Percentiles rank a stretch among this genome's conserved stretches.
phyloP scores from a whole-genome alignment of 2,329 filamentous ascomycete species.

The Lasiodiplodia citricola region DNA sequence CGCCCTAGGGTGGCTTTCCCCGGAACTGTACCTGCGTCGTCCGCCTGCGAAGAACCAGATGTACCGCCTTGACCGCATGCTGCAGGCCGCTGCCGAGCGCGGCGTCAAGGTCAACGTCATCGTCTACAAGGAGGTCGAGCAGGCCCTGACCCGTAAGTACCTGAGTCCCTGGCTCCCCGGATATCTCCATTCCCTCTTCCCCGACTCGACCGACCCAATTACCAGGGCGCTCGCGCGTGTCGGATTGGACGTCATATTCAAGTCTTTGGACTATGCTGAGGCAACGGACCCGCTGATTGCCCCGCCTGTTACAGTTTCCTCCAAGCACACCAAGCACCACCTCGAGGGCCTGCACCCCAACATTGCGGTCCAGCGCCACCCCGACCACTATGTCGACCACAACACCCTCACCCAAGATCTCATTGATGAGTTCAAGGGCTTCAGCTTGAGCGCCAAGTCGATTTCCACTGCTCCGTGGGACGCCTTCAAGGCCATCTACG shows the following conservation, averaged over 20 bases:
- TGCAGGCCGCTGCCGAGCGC: constrained; percentile 79
- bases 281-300: constrained; percentile 51
- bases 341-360: constrained; percentile 81
- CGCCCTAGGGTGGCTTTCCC: constrained; percentile 75
- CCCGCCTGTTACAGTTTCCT: constrained; percentile 60
- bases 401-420: constrained; percentile 68
- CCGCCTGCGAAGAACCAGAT: constrained; percentile 81
- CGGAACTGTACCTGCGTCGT: constrained; percentile 84
- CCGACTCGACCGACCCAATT: constrained; percentile 46
- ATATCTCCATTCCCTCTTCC: constrained; percentile 52
- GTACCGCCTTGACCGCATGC: constrained; percentile 83
- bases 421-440: constrained; percentile 60
- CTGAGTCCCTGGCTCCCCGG: constrained; percentile 48
- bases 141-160: constrained; percentile 76
- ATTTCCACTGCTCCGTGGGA: constrained; percentile 72
- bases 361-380: constrained; percentile 87
- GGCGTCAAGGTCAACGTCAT: constrained; percentile 86
- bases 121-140: constrained; percentile 85
- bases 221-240: constrained; percentile 48
- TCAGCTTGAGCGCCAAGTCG: constrained; percentile 60
- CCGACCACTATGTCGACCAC: constrained; percentile 80
- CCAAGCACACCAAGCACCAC: constrained; percentile 77
- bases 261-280: constrained; percentile 52
- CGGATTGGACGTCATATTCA: constrained; percentile 51
- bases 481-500: constrained; percentile 78